Percentiles rank a stretch among this genome's conserved stretches.
Conservation (phyloP, 2,329 filamentous ascomycete species). For the Fusarium aywerte region DNA sequence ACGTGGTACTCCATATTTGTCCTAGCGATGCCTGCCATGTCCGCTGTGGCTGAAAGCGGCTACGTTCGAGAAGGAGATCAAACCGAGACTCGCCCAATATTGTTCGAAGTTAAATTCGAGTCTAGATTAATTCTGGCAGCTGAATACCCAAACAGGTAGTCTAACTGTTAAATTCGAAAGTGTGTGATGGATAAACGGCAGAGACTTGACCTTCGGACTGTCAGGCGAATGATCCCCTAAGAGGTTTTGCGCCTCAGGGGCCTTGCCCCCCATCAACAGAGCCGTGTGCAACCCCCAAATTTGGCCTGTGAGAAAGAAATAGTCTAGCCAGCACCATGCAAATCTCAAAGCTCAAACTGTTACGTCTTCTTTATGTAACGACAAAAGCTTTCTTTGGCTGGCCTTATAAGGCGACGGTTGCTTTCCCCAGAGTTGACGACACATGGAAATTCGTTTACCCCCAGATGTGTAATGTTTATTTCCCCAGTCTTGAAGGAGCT, state of each 20-base stretch:
- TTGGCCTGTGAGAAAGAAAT: neutral
- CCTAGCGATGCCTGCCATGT: neutral
- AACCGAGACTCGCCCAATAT: neutral
- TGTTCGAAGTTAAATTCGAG: neutral
- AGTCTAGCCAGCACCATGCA: neutral
- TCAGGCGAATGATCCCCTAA: neutral
- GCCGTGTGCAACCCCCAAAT: neutral
- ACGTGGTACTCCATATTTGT: neutral
- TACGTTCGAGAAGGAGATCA: neutral
- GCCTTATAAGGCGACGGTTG: conserved; percentile 20
- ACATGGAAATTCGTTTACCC: neutral
- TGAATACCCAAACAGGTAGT: no score
- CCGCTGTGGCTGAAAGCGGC: neutral
- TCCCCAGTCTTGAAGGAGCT: conserved; percentile 29
- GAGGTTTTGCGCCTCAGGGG: neutral
- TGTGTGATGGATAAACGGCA: neutral
- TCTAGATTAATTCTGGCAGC: neutral
- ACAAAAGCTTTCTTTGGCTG: conserved; percentile 38
- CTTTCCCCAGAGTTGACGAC: conserved; percentile 32
- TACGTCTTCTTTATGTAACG: conserved; percentile 46
- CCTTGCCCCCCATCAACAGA: neutral
- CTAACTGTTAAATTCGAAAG: no score
- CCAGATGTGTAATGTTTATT: neutral
- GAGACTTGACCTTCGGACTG: neutral
- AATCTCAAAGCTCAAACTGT: conserved; percentile 21